Base-by-base conservation (phyloP, 805 yeast genomes). In the Candida yuanshanica region DNA sequence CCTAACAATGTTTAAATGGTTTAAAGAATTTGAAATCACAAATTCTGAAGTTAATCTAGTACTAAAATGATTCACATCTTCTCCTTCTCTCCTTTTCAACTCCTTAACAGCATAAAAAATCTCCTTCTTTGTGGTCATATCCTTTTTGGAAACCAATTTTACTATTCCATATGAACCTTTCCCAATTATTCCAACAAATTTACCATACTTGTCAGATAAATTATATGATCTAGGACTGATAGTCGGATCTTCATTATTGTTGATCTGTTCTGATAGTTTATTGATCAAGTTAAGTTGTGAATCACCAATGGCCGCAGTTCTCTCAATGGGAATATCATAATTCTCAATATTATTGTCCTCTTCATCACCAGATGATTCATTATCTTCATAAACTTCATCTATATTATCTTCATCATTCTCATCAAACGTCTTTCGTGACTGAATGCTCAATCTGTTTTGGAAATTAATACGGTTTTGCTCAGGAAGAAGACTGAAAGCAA, bases 131-230 rank as follows among this genome's bases (percentile, higher is more conserved):
- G 59, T 65, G 39, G 96, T 95, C 1, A 93, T 83, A 63, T 93
- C 99, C 39, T 70, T 73, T 69, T 90, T 91, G 58, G 93, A 97
- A 12, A 93, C 98, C 40, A 93, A 69, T 47, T 97, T 75, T 26
- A 93, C 99, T 58, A 89, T 97, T 47, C 99, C 99, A 67, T 93
- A 93, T 0, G 99, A 96, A 48, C 99, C 99, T 61, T 93, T 93
- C 37, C 99, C 99, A 49, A 79, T 76, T 33, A 76, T 60, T 8
- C 79, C 79, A 41, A 69, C 63, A 20, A 72, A 64, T 41, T 64
- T 69, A 23, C 82, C 82, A 49, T 75, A 77, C 48, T 70, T 75
- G 22, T 65, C 65, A 7, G 61, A 53, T 17, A 75, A 54, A 4
- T 60, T 66, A 26, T 64, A 55, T 45, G 62, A 64, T 31, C 58